A percentile compares a stretch with the other conserved stretches of the same genome.
phyloP scores from a whole-genome alignment of 768 basidiomycete species.

The Lentinula boryana region DNA sequence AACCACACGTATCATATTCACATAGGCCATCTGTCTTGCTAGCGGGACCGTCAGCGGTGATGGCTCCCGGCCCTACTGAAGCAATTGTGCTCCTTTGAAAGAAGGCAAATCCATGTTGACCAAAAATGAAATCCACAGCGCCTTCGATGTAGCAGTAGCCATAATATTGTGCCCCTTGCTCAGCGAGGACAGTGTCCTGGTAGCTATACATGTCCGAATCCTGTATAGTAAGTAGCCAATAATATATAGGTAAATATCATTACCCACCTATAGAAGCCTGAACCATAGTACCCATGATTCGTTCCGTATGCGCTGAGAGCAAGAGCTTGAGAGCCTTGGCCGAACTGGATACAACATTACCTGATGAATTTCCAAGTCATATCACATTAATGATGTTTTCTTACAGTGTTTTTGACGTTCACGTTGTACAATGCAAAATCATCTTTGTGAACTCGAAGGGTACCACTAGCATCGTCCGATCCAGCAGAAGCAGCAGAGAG shows the following conservation, averaged over 20 bases:
- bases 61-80: slow-evolving; percentile 16
- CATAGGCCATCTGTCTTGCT: slow-evolving; percentile 14
- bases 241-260: no score
- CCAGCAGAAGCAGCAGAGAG: not conserved
- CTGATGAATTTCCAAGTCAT: not conserved
- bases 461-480: slow-evolving; percentile 14
- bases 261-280: slow-evolving; percentile 15
- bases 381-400: not conserved
- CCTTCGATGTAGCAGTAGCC: slow-evolving; percentile 19
- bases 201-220: not conserved
- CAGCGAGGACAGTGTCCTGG: slow-evolving; percentile 17
- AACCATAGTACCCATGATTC: slow-evolving; percentile 20
- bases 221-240: no score
- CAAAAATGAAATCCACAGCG: slow-evolving; percentile 19
- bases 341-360: slow-evolving; percentile 12
- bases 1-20: not conserved
- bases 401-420: slow-evolving; percentile 23
- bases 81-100: slow-evolving; percentile 21
- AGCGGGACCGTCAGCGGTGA: slow-evolving; percentile 19
- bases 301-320: slow-evolving; percentile 22
- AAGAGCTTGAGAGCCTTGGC: slow-evolving; percentile 19
- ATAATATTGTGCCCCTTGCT: slow-evolving; percentile 16
- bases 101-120: slow-evolving; percentile 14
- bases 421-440: slow-evolving; percentile 26
- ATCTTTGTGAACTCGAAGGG: slow-evolving; percentile 24